Base-by-base conservation (phyloP, 345 rosid species). In the Populus euphratica region DNA sequence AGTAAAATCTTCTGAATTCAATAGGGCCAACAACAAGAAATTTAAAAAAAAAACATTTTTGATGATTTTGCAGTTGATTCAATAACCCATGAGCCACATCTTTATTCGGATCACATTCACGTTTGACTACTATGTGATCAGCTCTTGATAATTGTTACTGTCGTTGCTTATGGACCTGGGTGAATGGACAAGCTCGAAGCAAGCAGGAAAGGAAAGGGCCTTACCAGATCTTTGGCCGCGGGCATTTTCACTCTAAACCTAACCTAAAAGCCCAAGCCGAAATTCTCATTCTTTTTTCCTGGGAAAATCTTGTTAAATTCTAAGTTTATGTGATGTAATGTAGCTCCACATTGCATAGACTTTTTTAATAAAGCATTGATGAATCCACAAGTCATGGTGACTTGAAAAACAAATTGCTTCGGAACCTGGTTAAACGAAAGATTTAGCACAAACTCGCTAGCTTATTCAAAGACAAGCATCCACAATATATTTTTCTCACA, bases 401-500 rank as follows among this genome's bases (percentile, higher is more conserved):
- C 8, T 52, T 18, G 59, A 52, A 52, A 7, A 52, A 7, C 8
- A 20, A 50, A 20, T 50, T 50, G 56, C 44, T 41, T 10, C 44
- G 14, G 44, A 41, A 41, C 0, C 36, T 33, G 5, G 36, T 33
- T 33, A 33, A 33, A 33, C 36, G 36, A 47, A 52, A 52, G 61
- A 54, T 20, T 20, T 54, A 54, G 21, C 25, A 54, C 11, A 8
- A 54, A 0, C n/a, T 21, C 9, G 10, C 23, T 68, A 39, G 50
- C 6, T 35, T 3, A 33, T 5, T 29, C 14, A 66, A 13, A 31
- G 1, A 21, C 5, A 11, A 39, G 17, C 11, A 36, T 0, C 5
- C n/a, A 8, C 29, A n/a, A 35, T 3, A 7, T 14, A 68, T 69
- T 21, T 47, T 6, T 69, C 49, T 84, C 77, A 86, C 81, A 86